Percentiles rank a stretch among this genome's conserved stretches.
These are phyloP conservation scores for Coemansia umbellata DNA, from an alignment of 192 early-diverging fungal species.

Conservation along the genomic window DNA sequence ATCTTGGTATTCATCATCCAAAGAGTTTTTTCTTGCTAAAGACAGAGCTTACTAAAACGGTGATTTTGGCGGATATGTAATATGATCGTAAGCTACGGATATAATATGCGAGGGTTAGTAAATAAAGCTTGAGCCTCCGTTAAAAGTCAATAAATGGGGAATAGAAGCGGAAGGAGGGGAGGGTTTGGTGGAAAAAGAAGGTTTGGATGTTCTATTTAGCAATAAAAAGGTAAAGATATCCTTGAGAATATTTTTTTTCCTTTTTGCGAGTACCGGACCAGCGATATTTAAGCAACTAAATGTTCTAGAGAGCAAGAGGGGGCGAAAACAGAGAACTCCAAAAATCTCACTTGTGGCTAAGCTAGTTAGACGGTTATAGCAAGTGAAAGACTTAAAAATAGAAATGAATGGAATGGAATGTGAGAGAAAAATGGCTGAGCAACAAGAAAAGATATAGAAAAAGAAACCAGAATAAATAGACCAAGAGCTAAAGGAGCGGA, in stretches of 20 bases:
- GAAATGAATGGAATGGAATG: neutral
- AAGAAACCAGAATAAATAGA: too few relatives aligned
- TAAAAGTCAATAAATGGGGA: too few relatives aligned
- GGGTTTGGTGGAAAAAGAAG: too few relatives aligned
- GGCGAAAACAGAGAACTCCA: too few relatives aligned
- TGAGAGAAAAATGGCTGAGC: neutral
- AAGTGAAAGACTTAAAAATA: neutral
- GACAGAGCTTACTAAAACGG: neutral
- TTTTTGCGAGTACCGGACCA: constrained; percentile 10
- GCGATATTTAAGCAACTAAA: constrained; percentile 24
- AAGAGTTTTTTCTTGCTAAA: neutral
- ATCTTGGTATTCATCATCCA: constrained; percentile 53
- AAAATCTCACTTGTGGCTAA: neutral
- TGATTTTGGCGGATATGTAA: neutral
- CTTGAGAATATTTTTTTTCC: too few relatives aligned
- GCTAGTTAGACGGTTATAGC: neutral
- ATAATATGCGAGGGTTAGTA: too few relatives aligned
- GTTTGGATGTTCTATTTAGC: too few relatives aligned
- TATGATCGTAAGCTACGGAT: too few relatives aligned
- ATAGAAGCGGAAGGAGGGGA: too few relatives aligned
- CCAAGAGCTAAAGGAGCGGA: too few relatives aligned
- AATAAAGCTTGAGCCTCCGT: too few relatives aligned
- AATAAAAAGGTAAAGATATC: constrained; percentile 4
- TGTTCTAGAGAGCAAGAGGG: neutral
- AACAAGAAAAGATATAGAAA: neutral